These are phyloP conservation scores for Pseudogymnoascus sp. DNA, from an alignment of 2,329 filamentous ascomycete species.

Conservation along the genomic window DNA sequence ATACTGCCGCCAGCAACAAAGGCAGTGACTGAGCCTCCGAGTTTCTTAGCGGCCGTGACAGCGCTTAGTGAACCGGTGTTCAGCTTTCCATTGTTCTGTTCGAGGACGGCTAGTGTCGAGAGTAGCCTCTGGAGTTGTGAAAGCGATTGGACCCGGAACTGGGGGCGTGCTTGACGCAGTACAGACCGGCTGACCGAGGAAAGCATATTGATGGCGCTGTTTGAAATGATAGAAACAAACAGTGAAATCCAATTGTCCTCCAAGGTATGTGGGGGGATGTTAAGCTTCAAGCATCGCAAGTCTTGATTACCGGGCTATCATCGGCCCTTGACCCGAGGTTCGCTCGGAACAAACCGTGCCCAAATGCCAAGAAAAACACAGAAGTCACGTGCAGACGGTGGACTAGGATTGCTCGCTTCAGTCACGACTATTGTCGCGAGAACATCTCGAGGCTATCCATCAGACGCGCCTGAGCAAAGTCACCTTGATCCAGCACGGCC, in stretches of 20 bases:
- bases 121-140: slow-evolving; percentile 62
- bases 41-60: slow-evolving; percentile 75
- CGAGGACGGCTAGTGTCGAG: slow-evolving; percentile 84
- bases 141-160: slow-evolving; percentile 34
- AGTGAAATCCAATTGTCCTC: slow-evolving; percentile 9
- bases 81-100: slow-evolving; percentile 86
- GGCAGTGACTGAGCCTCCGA: slow-evolving; percentile 78
- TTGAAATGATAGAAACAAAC: background rate
- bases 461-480: background rate
- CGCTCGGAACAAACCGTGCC: slow-evolving; percentile 7
- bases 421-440: slow-evolving; percentile 7
- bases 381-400: background rate
- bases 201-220: slow-evolving; percentile 24
- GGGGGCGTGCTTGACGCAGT: slow-evolving; percentile 28
- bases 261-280: slow-evolving; percentile 8
- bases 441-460: slow-evolving; percentile 7
- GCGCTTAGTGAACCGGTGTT: slow-evolving; percentile 76
- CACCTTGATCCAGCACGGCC: slow-evolving; percentile 1
- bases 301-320: slow-evolving; percentile 8
- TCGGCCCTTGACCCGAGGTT: slow-evolving; percentile 9
- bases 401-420: slow-evolving; percentile 6
- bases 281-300: slow-evolving; percentile 5
- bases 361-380: background rate
- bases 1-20: slow-evolving; percentile 79
- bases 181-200: slow-evolving; percentile 23